phyloP scores from a whole-genome alignment of 1,139 yeast species.

The Scheffersomyces titani region DNA sequence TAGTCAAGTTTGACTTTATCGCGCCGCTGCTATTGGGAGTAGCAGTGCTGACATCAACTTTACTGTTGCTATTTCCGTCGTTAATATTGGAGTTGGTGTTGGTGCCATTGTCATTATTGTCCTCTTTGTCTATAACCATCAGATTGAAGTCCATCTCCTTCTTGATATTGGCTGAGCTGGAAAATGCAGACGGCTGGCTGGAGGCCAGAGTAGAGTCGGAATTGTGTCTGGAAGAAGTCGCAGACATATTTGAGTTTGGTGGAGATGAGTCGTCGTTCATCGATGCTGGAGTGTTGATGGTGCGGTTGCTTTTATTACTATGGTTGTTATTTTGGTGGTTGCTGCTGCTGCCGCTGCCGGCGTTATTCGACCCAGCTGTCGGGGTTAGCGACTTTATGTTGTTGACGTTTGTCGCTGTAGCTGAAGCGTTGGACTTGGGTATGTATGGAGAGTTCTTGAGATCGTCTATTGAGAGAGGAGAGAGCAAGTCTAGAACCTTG shows the following conservation, averaged over 20 bases:
- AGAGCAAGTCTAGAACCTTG: conserved; percentile 36
- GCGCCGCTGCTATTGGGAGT: conserved; percentile 4
- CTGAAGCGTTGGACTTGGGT: not conserved
- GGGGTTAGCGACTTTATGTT: not conserved
- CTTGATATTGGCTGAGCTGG: conserved; percentile 1
- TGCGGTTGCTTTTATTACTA: not conserved
- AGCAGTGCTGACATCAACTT: conserved; percentile 3
- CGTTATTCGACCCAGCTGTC: not conserved
- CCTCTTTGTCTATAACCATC: not conserved
- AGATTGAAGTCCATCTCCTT: not conserved
- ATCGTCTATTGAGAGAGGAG: conserved; percentile 44
- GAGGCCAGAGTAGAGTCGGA: conserved; percentile 5
- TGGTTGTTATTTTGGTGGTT: conserved; percentile 1
- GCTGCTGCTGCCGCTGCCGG: not conserved
- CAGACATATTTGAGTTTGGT: conserved; percentile 1
- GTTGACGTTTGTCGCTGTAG: not conserved
- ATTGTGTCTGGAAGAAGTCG: not conserved
- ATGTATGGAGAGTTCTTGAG: conserved; percentile 20
- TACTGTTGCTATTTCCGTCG: conserved; percentile 1
- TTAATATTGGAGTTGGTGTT: not conserved
- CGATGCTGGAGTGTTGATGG: conserved; percentile 24
- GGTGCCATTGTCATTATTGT: not conserved
- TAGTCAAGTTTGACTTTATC: conserved; percentile 36
- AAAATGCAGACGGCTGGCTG: conserved; percentile 1
- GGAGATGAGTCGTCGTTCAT: conserved; percentile 30